Conservation (phyloP, 2,329 filamentous ascomycete genomes). For the Eutypella sp. region DNA sequence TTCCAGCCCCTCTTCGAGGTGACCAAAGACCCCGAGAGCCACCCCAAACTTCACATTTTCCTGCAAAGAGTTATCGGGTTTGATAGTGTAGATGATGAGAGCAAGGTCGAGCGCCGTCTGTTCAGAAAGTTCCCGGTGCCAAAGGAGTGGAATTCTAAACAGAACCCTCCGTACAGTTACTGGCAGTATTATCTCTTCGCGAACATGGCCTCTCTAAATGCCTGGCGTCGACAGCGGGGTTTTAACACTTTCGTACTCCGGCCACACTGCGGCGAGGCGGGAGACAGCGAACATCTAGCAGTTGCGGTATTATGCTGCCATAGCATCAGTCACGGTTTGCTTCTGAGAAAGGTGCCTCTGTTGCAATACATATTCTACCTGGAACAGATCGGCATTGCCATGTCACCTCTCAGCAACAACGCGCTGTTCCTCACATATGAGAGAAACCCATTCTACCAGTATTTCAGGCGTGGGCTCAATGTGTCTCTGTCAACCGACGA, state of each 20-base stretch:
- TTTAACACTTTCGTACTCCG: slow-evolving; percentile 94
- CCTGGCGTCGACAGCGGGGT: slow-evolving; percentile 82
- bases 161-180: slow-evolving; percentile 97
- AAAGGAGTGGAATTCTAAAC: slow-evolving; percentile 80
- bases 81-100: slow-evolving; percentile 97
- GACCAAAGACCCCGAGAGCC: slow-evolving; percentile 76
- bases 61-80: slow-evolving; percentile 93
- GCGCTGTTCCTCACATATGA: slow-evolving; percentile 95
- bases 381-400: slow-evolving; percentile 95
- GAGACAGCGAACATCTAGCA: slow-evolving; percentile 92
- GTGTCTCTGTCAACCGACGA: slow-evolving; percentile 96
- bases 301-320: slow-evolving; percentile 89
- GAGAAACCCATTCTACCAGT: slow-evolving; percentile 90
- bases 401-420: slow-evolving; percentile 99
- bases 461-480: slow-evolving; percentile 91
- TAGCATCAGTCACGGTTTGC: slow-evolving; percentile 91
- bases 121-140: slow-evolving; percentile 94
- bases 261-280: slow-evolving; percentile 94
- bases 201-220: slow-evolving; percentile 88
- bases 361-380: slow-evolving; percentile 97
- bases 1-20: slow-evolving; percentile 95
- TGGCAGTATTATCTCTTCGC: slow-evolving; percentile 98
- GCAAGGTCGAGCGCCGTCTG: slow-evolving; percentile 89
- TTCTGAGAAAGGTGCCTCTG: slow-evolving; percentile 88
- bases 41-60: slow-evolving; percentile 93